Percentiles rank a stretch among this genome's conserved stretches.
Conservation (phyloP, 192 early-diverging fungal species). For the Geranomyces variabilis region DNA sequence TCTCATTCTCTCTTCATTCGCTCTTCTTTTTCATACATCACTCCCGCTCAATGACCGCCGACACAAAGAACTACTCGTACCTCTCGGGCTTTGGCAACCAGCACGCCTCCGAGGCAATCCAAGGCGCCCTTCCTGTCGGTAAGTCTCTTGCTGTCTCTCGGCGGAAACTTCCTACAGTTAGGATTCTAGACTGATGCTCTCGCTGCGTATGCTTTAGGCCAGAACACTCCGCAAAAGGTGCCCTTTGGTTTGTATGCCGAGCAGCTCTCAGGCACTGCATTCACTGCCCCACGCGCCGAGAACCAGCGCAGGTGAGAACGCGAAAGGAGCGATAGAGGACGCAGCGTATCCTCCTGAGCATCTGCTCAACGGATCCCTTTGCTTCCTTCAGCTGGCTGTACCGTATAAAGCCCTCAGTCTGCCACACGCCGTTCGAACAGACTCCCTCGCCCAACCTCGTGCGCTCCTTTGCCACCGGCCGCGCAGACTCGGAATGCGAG, state of each 20-base stretch:
- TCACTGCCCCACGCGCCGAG: conserved; percentile 77
- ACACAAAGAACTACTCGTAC: conserved; percentile 50
- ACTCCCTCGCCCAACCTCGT: conserved; percentile 51
- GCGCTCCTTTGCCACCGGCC: conserved; percentile 57
- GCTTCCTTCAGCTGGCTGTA: conserved; percentile 80
- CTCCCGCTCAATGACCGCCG: background rate
- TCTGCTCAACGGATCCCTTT: background rate
- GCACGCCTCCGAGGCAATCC: conserved; percentile 81
- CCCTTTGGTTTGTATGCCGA: conserved; percentile 92
- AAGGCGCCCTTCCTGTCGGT: conserved; percentile 81
- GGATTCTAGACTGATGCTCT: background rate
- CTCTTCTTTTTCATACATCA: too few relatives aligned
- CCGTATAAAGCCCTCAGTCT: conserved; percentile 89
- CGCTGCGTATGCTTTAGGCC: conserved; percentile 50
- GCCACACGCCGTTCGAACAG: conserved; percentile 72
- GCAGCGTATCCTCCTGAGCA: background rate
- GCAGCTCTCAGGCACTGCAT: conserved; percentile 87
- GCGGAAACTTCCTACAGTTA: background rate
- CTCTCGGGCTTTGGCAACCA: conserved; percentile 87
- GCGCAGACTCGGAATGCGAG: conserved; percentile 46
- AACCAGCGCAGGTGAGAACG: conserved; percentile 74
- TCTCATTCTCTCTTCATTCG: too few relatives aligned
- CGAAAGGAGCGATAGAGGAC: background rate
- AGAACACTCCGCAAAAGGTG: conserved; percentile 90
- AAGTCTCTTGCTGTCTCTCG: conserved; percentile 15